These are phyloP conservation scores for Delphinella strobiligena DNA, from an alignment of 2,329 filamentous ascomycete genomes.

Conservation along the genomic window DNA sequence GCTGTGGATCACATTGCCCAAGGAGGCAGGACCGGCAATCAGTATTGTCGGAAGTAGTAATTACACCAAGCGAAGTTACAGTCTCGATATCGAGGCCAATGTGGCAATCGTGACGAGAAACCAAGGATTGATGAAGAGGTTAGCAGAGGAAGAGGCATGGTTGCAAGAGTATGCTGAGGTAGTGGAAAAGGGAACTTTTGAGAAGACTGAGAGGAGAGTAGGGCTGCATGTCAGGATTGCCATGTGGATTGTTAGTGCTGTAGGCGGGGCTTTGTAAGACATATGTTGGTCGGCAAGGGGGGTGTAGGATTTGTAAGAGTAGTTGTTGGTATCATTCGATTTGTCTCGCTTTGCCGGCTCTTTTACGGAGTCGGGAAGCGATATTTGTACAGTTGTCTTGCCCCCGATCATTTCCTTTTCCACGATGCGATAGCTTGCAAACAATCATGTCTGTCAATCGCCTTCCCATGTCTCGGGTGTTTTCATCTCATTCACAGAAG, in stretches of 20 bases:
- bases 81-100: conserved; percentile 81
- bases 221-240: conserved; percentile 73
- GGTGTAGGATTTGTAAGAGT: neutral
- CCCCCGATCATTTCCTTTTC: too few relatives aligned
- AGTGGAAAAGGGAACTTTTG: conserved; percentile 67
- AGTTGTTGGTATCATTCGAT: neutral
- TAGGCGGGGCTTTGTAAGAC: conserved; percentile 71
- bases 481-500: neutral
- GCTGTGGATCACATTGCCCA: conserved; percentile 69
- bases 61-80: conserved; percentile 89
- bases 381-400: neutral
- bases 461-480: too few relatives aligned
- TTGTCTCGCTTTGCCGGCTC: neutral
- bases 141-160: conserved; percentile 73
- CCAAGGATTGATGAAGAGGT: conserved; percentile 52
- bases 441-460: too few relatives aligned
- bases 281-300: neutral
- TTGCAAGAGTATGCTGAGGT: conserved; percentile 60
- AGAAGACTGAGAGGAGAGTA: conserved; percentile 69
- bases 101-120: conserved; percentile 75
- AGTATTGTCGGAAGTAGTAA: conserved; percentile 86
- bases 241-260: conserved; percentile 83
- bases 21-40: conserved; percentile 53
- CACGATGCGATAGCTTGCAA: too few relatives aligned
- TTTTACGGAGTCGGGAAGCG: neutral